phyloP scores from a whole-genome alignment of 768 basidiomycete species.

The Pisolithus albus region DNA sequence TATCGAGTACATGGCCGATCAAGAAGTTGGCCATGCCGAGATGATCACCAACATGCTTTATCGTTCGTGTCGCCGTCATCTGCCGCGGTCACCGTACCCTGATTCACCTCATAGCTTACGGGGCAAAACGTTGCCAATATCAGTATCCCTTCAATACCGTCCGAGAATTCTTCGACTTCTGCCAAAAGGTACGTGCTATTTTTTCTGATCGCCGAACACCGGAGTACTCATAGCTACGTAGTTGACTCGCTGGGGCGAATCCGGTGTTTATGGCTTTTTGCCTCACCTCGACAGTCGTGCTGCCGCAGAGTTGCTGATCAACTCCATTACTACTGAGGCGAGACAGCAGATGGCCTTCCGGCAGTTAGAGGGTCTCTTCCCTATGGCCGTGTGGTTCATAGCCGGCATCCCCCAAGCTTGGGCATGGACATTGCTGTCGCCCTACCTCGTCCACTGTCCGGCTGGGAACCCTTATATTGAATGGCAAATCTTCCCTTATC shows the following conservation, averaged over 20 bases:
- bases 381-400: conserved; percentile 52
- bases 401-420: conserved; percentile 54
- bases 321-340: conserved; percentile 55
- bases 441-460: conserved; percentile 47
- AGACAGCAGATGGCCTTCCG: conserved; percentile 63
- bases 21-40: conserved; percentile 57
- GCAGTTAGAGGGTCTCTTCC: conserved; percentile 55
- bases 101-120: conserved; percentile 23
- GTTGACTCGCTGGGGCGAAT: conserved; percentile 50
- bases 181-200: conserved; percentile 36
- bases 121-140: conserved; percentile 52
- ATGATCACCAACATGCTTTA: conserved; percentile 47
- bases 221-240: conserved; percentile 3
- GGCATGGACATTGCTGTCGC: conserved; percentile 55
- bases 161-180: conserved; percentile 54
- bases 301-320: conserved; percentile 43
- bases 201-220: not conserved
- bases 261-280: conserved; percentile 60
- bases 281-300: conserved; percentile 53
- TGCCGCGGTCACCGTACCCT: not conserved
- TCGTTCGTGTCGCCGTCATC: conserved; percentile 15
- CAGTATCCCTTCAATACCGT: conserved; percentile 49
- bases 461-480: conserved; percentile 43
- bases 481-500: conserved; percentile 51
- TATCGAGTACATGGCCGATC: conserved; percentile 57